Conservation (phyloP, 805 yeast genomes). For the Cyberlindnera nakhonratchasimensis region DNA sequence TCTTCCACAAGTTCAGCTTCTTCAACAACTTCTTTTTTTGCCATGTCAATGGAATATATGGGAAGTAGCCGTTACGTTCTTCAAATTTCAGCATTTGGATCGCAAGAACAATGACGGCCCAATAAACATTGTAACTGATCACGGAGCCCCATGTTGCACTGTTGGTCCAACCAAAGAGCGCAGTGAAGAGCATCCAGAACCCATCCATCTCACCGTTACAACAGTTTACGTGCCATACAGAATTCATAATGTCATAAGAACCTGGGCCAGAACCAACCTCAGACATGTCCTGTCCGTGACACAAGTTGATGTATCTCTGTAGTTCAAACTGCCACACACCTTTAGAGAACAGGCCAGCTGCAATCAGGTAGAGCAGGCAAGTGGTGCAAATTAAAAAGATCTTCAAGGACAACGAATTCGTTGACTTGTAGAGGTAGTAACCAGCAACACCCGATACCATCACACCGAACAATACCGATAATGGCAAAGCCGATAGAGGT, state of each 20-base stretch:
- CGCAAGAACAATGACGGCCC: conserved; percentile 50
- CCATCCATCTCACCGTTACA: conserved; percentile 93
- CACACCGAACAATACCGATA: conserved; percentile 59
- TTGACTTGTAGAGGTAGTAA: conserved; percentile 64
- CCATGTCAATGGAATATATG: conserved; percentile 56
- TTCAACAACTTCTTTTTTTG: conserved; percentile 52
- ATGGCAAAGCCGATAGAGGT: conserved; percentile 60
- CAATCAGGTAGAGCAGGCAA: conserved; percentile 76
- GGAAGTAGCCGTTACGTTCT: conserved; percentile 56
- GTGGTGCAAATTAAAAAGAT: conserved; percentile 72
- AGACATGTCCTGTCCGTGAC: conserved; percentile 79
- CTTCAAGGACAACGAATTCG: conserved; percentile 72
- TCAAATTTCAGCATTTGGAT: conserved; percentile 47
- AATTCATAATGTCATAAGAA: conserved; percentile 71
- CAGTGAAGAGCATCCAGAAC: conserved; percentile 87
- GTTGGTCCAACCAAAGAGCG: conserved; percentile 91
- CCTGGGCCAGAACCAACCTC: conserved; percentile 95
- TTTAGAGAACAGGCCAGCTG: conserved; percentile 81
- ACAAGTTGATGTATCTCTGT: conserved; percentile 66
- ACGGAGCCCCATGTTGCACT: conserved; percentile 91
- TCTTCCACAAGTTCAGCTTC: conserved; percentile 26
- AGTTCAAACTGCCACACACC: conserved; percentile 91
- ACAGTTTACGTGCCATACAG: conserved; percentile 94
- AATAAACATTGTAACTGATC: conserved; percentile 63
- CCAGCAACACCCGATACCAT: conserved; percentile 63